Conservation (phyloP, 306 rosid genomes). For the Fragaria vesca region DNA sequence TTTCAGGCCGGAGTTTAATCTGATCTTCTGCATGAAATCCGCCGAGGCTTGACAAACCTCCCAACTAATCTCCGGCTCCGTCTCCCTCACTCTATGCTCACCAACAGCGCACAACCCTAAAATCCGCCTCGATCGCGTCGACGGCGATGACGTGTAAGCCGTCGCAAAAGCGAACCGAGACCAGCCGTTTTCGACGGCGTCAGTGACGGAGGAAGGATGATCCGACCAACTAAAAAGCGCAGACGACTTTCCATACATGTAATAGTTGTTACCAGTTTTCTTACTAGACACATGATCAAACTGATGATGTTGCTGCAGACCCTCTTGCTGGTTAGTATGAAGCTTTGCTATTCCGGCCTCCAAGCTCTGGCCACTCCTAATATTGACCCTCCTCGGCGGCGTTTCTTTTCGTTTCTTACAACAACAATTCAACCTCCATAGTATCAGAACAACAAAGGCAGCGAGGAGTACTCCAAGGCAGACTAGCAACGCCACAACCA, state of each 20-base stretch:
- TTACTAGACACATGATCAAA: slow-evolving; percentile 34
- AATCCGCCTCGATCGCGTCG: slow-evolving; percentile 50
- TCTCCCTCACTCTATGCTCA: slow-evolving; percentile 47
- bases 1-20: slow-evolving; percentile 70
- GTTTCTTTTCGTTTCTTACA: slow-evolving; percentile 2
- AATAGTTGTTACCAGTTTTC: slow-evolving; percentile 37
- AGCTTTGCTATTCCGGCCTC: slow-evolving; percentile 27
- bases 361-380: slow-evolving; percentile 15
- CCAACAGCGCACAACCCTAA: slow-evolving; percentile 52
- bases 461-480: slow-evolving; percentile 18
- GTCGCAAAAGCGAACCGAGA: slow-evolving; percentile 68
- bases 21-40: slow-evolving; percentile 86
- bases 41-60: slow-evolving; percentile 70
- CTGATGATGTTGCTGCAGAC: slow-evolving; percentile 24
- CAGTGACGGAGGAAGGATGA: slow-evolving; percentile 63
- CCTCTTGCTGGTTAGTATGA: slow-evolving; percentile 19
- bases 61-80: slow-evolving; percentile 69
- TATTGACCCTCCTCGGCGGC: not conserved
- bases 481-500: slow-evolving; percentile 23
- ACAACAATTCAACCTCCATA: slow-evolving; percentile 26
- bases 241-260: slow-evolving; percentile 30
- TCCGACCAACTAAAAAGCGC: slow-evolving; percentile 70
- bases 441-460: slow-evolving; percentile 13
- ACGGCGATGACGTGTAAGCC: slow-evolving; percentile 33
- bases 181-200: slow-evolving; percentile 96